Evolutionary conservation across 2,329 filamentous ascomycete species (phyloP), one percentile per base, ranked within the genome.

Genomic region (Sporothrix euskadiensis): DNA sequence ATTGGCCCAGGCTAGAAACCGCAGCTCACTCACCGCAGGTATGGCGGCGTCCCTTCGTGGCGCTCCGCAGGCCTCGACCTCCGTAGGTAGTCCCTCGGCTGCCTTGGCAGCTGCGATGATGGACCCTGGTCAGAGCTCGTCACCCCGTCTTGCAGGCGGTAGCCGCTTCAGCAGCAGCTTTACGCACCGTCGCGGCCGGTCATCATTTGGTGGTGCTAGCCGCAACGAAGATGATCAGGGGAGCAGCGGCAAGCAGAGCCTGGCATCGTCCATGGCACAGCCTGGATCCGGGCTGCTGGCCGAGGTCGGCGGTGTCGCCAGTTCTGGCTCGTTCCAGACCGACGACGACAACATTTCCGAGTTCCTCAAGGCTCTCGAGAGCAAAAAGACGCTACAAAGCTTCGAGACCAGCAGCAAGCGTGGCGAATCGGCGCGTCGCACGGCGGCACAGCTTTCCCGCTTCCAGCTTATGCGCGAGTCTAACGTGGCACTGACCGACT

Each of bases 311-410:
- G 75, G 73, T 3, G 75, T 72, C n/a, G 85, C 91, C 80, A 85
- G 90, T 85, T 85, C 92, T 79, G 85, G 92, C 6, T 91, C 89
- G 2, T 84, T 91, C 65, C 88, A 89, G 75, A 87, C 91, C 0
- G 95, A 98, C 77, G 94, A 97, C 78, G 93, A 97, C 78, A 94
- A 96, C 76, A 97, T 99, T 56, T 94, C 93, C 0, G 94, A 97
- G 71, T 99, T 98, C 78, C 83, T 99, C 75, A 97, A 97, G 78
- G 87, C 94, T 75, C 86, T 99, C 7, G 95, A 98, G 74, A 91
- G 90, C 78, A 93, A 93, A 80, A 97, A 94, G 81, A 95, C 94
- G n/a, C 82, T 96, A 35, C 90, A 89, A 80, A 93, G 91, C 81
- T 92, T 98, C 73, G 90, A 94, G 75, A 84, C 86, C 65, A 86